Evolutionary conservation across 257 asterid genomes (phyloP).

Genomic region (Jacaranda copaia): DNA sequence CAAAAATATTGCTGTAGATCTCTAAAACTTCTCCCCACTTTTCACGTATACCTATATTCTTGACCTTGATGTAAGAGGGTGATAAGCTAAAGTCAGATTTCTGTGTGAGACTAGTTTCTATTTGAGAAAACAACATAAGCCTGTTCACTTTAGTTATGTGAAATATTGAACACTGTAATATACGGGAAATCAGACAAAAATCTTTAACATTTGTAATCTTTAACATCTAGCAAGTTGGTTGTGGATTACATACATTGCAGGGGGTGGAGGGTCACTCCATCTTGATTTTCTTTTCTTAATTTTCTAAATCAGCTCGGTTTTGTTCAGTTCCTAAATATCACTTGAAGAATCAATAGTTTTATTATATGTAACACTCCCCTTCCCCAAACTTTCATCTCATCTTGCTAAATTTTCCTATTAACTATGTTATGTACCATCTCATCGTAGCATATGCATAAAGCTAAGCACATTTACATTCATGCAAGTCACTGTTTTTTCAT

Average conservation of each 20-base stretch:
- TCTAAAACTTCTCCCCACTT: slow-evolving; percentile 9
- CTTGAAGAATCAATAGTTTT: no score
- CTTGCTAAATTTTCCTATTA: background rate
- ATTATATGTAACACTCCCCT: background rate
- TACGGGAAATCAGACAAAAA: background rate
- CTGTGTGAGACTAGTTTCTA: background rate
- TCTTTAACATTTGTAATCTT: background rate
- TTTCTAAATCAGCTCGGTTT: no score
- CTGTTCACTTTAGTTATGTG: slow-evolving; percentile 19
- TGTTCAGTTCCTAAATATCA: no score
- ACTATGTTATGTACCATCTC: background rate
- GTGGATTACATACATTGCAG: no score
- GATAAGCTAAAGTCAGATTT: slow-evolving; percentile 5
- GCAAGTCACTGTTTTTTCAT: background rate
- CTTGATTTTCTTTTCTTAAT: no score
- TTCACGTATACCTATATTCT: background rate
- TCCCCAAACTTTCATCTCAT: background rate
- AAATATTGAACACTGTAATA: background rate
- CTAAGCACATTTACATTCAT: background rate
- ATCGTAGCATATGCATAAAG: background rate
- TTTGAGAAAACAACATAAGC: slow-evolving; percentile 3
- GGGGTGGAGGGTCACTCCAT: no score
- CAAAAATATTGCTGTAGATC: slow-evolving; percentile 8
- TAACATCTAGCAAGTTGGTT: no score
- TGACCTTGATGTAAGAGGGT: slow-evolving; percentile 6